These are phyloP conservation scores for Peronosclerospora sorghi DNA, from an alignment of 352 stramenopile genomes.

Conservation along the genomic window DNA sequence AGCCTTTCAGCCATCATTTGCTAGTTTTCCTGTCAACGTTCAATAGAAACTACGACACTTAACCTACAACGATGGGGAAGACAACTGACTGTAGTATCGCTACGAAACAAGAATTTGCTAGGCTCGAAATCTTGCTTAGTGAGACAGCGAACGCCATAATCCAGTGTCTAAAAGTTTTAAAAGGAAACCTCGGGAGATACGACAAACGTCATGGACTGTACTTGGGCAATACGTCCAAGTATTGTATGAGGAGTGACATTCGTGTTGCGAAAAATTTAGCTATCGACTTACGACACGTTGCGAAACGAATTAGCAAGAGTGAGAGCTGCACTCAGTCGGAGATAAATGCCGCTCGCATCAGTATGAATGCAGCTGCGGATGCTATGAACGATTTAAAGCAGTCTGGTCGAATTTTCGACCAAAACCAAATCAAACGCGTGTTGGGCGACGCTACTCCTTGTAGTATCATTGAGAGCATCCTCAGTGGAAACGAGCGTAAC, in stretches of 20 bases:
- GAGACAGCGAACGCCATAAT: conserved; percentile 9
- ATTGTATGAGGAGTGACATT: conserved; percentile 23
- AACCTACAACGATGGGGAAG: conserved; percentile 8
- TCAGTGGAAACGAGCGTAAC: conserved; percentile 4
- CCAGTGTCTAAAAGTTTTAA: conserved; percentile 15
- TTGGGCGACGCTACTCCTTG: conserved; percentile 2
- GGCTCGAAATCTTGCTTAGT: conserved; percentile 7
- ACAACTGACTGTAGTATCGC: neutral
- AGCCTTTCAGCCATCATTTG: conserved; percentile 1
- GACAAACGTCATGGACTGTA: conserved; percentile 12
- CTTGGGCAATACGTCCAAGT: conserved; percentile 15
- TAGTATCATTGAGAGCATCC: conserved; percentile 5
- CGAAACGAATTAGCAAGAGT: conserved; percentile 14
- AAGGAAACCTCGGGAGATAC: conserved; percentile 16
- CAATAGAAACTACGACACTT: neutral
- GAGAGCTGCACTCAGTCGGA: conserved; percentile 14
- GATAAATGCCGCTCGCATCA: conserved; percentile 15
- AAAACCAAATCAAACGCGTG: conserved; percentile 16
- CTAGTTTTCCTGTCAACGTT: neutral
- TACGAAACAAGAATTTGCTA: conserved; percentile 13
- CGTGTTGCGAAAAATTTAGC: conserved; percentile 14
- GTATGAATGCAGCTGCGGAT: conserved; percentile 17
- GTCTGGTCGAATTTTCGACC: conserved; percentile 16
- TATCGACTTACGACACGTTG: conserved; percentile 12
- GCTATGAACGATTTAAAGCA: conserved; percentile 23